Evolutionary conservation across 2,329 filamentous ascomycete genomes (phyloP), one percentile per base, ranked within the genome.

Genomic region (Colletotrichum liaoningense): DNA sequence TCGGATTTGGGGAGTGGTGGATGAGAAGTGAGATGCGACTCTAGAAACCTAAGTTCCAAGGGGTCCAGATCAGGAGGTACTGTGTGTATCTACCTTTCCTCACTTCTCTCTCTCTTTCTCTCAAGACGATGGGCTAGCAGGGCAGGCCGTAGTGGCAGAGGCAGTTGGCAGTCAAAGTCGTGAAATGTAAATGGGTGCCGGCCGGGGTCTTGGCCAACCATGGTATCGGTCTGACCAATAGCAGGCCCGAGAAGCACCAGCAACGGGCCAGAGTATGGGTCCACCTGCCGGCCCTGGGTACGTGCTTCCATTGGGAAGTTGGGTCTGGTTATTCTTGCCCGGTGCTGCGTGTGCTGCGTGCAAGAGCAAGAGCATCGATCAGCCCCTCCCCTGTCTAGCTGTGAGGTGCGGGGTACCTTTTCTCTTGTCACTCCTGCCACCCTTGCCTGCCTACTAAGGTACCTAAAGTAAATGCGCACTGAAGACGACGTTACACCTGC

Each of bases 321-420:
- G 56, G 12, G n/a, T 60, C 57, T 12, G 14, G 59, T 22, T 54
- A 69, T 42, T 42, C 54, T 73, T 49, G 59, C 59, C 59, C 70
- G 30, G 30, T 73, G 38, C 38, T 19, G 38, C 38, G 6, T 42
- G 5, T 19, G 16, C 33, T 19, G 38, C 6, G 38, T 7, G 38
- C 16, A 19, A 42, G 38, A 7, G 38, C 38, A 42, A 42, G 38
- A 42, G 38, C 38, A 30, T 60, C 42, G 56, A 72, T 72, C 64
- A 58, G 9, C 35, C 35, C 65, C 62, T 65, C 54, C 59, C 70
- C 57, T 69, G 55, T 70, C 49, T 46, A 66, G 26, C 16, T 26
- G 11, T 35, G 28, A 38, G 67, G 71, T 73, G 71, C 71, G 71
- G 71, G 71, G 71, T 71, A 71, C 70, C 42, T 57, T 57, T 24